Evolutionary conservation across 1,284 basidiomycete genomes (phyloP).

Genomic region (Grifola frondosa): DNA sequence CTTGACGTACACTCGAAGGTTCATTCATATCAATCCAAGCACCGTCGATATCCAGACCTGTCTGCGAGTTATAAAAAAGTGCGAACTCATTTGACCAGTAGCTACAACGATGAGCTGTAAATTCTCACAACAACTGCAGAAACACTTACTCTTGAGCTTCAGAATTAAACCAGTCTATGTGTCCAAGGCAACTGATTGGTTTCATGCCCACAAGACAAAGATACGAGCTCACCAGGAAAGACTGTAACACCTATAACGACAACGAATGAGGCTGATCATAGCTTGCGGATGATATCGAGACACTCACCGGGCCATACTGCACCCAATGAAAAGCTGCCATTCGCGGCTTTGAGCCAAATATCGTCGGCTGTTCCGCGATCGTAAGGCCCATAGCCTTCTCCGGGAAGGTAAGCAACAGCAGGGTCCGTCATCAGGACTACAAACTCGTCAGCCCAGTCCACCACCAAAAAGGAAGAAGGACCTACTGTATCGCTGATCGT

Average conservation of each 20-base stretch:
- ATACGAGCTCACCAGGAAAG: constrained; percentile 46
- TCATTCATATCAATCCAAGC: constrained; percentile 78
- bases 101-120: constrained; percentile 27
- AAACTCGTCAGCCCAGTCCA: not conserved
- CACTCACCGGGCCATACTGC: constrained; percentile 67
- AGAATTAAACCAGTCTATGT: constrained; percentile 66
- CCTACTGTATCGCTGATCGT: constrained; percentile 60
- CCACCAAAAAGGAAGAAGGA: constrained; percentile 2
- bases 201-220: not conserved
- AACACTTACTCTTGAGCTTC: constrained; percentile 45
- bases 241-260: constrained; percentile 51
- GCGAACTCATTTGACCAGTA: constrained; percentile 66
- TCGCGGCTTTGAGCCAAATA: constrained; percentile 62
- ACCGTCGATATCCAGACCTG: constrained; percentile 65
- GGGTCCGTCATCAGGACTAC: constrained; percentile 75
- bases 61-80: constrained; percentile 54
- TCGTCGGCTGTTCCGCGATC: constrained; percentile 53
- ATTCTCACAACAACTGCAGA: not conserved
- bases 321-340: constrained; percentile 60
- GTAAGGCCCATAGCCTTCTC: constrained; percentile 52
- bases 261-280: not conserved
- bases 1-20: constrained; percentile 49
- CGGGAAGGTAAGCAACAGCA: constrained; percentile 56
- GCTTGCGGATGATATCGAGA: not conserved
- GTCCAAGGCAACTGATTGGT: not conserved